Percentiles rank a stretch among this genome's conserved stretches.
phyloP scores from a whole-genome alignment of 371 early-diverging fungal species.

The Smittium mucronatum region DNA sequence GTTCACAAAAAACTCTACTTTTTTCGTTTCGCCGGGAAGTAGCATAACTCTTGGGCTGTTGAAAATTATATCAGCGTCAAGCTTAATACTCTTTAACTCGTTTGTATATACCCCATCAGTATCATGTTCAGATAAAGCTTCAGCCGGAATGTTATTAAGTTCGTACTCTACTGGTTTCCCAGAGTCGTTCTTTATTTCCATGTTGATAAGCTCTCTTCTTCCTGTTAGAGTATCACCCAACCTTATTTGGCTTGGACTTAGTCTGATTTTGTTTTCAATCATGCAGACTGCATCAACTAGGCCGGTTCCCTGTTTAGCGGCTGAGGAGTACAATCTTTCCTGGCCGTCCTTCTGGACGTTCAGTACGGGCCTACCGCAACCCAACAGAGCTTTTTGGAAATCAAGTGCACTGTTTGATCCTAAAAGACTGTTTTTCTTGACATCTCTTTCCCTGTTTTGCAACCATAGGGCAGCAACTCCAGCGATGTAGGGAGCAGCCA shows the following conservation, averaged over 20 bases:
- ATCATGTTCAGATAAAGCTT: conserved; percentile 7
- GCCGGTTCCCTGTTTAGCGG: not conserved
- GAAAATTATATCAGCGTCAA: not conserved
- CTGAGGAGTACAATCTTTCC: not conserved
- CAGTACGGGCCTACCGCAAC: conserved; percentile 3
- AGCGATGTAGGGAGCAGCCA: conserved; percentile 62
- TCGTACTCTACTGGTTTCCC: not conserved
- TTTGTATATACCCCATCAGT: not conserved
- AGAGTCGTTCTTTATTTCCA: not conserved
- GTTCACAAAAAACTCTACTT: not conserved
- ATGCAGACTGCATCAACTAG: conserved; percentile 5
- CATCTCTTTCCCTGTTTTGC: conserved; percentile 23
- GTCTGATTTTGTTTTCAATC: conserved; percentile 7
- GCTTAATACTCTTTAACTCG: not conserved
- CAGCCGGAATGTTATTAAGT: not conserved
- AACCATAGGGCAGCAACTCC: conserved; percentile 51
- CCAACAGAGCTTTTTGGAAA: not conserved
- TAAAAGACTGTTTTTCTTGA: not conserved
- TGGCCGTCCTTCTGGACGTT: not conserved
- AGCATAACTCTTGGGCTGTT: not conserved
- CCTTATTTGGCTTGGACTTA: conserved; percentile 8
- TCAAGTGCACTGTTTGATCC: not conserved
- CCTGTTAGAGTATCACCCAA: conserved; percentile 6
- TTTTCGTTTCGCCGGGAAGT: not conserved
- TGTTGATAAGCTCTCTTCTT: not conserved